Base-by-base conservation (phyloP, 139 green algal species). In the Chlorella sp. region DNA sequence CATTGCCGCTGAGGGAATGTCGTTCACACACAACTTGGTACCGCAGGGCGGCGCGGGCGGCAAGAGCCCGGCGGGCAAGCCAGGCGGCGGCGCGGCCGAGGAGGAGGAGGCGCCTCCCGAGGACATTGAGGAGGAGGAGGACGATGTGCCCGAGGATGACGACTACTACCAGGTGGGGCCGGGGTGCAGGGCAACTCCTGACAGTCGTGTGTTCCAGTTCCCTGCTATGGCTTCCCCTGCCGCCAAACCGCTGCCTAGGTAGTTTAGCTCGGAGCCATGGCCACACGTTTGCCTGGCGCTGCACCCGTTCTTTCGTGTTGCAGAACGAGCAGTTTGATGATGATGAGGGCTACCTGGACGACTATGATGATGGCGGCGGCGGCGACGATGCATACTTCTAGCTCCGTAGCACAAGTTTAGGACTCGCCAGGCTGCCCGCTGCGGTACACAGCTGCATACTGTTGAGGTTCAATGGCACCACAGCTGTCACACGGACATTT, bases 331-430 rank as follows among this genome's bases (percentile, higher is more conserved):
- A 64, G 7, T 78, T 86, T 36, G 81, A 86, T 20, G 81, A 86
- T n/a, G 81, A 86, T 51, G 81, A 86, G 6, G 81, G 81, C 6
- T 86, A 86, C 56, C 34, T 79, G 38, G 81, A 86, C n/a, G 81
- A 76, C 15, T 76, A 69, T 69, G 81, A 86, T 62, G 81, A 86
- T 28, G 81, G 69, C 47, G 79, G 47, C 23, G 81, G 70, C 70
- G 70, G 70, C 70, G 70, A 78, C 39, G 39, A 78, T 32, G 70
- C 70, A 1, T 78, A 62, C 39, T 78, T 39, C 70, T 78, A 71
- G 64, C 64, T 2, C 26, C 25, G 30, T 21, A 60, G 51, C 51
- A 60, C 51, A 60, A 4, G 15, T 55, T 7, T 7, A 55, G 44
- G 44, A n/a, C n/a, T n/a, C n/a, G n/a, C n/a, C n/a, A n/a, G n/a